Evolutionary conservation across 192 early-diverging fungal genomes (phyloP).

Genomic region (Gorgonomyces haynaldii): DNA sequence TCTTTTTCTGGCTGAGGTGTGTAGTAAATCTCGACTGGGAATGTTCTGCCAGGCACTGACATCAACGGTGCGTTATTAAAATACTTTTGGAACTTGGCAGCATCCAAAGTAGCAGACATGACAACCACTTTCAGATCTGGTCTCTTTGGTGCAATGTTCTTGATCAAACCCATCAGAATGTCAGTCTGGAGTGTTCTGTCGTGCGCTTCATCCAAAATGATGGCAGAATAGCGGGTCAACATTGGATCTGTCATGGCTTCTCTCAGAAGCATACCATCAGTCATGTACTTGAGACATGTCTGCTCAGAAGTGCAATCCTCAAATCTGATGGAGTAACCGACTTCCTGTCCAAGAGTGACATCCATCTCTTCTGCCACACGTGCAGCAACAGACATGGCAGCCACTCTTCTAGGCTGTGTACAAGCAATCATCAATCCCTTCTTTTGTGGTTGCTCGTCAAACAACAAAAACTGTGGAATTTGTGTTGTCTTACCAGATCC

Average conservation of each 20-base stretch:
- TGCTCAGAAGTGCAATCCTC: constrained; percentile 80
- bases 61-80: constrained; percentile 91
- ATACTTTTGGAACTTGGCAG: constrained; percentile 98
- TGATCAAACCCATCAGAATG: constrained; percentile 97
- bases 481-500: constrained; percentile 99
- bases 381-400: constrained; percentile 98
- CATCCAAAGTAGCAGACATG: constrained; percentile 97
- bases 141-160: constrained; percentile 69
- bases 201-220: constrained; percentile 98
- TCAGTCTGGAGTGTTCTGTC: constrained; percentile 93
- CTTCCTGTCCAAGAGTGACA: constrained; percentile 82
- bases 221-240: constrained; percentile 78
- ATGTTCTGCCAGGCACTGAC: constrained; percentile 90
- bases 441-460: constrained; percentile 75
- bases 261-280: constrained; percentile 97
- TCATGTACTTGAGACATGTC: constrained; percentile 93
- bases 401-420: constrained; percentile 97
- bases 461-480: constrained; percentile 91
- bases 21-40: constrained; percentile 97
- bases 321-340: constrained; percentile 98
- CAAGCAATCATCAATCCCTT: constrained; percentile 91
- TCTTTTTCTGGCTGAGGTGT: constrained; percentile 95
- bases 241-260: constrained; percentile 94
- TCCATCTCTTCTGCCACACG: constrained; percentile 98
- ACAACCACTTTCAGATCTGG: constrained; percentile 84